Evolutionary conservation across 805 yeast genomes (phyloP).

Genomic region (Pichia scutulata): DNA sequence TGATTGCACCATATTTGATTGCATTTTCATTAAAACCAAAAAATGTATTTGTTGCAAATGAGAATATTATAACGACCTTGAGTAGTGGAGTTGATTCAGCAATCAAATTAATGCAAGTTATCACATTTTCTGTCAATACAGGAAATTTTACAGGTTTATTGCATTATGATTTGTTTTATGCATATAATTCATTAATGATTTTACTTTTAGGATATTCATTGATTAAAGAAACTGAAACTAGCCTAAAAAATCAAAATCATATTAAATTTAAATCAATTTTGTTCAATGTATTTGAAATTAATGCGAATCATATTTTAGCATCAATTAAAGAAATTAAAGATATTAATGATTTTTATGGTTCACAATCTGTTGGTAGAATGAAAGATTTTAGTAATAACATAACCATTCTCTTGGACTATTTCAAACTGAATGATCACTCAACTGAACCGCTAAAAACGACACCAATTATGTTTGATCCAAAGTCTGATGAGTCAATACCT

Average conservation of each 20-base stretch:
- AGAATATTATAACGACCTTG: conserved; percentile 24
- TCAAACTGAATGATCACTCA: conserved; percentile 2
- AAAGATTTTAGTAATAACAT: conserved; percentile 28
- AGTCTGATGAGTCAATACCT: not conserved
- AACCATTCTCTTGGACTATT: conserved; percentile 20
- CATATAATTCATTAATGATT: conserved; percentile 30
- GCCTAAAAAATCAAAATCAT: conserved; percentile 1
- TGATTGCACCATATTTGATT: conserved; percentile 29
- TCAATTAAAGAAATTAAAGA: conserved; percentile 14
- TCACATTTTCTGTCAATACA: conserved; percentile 14
- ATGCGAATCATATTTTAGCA: conserved; percentile 6
- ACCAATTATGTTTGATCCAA: not conserved
- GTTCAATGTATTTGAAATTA: conserved; percentile 4
- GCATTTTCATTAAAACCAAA: conserved; percentile 22
- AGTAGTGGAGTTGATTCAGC: conserved; percentile 28
- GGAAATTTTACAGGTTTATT: conserved; percentile 26
- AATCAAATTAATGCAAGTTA: conserved; percentile 21
- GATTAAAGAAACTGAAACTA: conserved; percentile 9
- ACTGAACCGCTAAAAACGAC: not conserved
- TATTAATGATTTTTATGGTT: conserved; percentile 11
- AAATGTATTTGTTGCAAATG: conserved; percentile 18
- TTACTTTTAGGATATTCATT: conserved; percentile 28
- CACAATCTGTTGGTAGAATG: conserved; percentile 23
- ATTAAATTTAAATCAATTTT: conserved; percentile 9
- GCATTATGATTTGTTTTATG: conserved; percentile 30